Percentiles rank a stretch among this genome's conserved stretches.
Conservation (phyloP, 345 rosid species). For the Fremontodendron californicum region DNA sequence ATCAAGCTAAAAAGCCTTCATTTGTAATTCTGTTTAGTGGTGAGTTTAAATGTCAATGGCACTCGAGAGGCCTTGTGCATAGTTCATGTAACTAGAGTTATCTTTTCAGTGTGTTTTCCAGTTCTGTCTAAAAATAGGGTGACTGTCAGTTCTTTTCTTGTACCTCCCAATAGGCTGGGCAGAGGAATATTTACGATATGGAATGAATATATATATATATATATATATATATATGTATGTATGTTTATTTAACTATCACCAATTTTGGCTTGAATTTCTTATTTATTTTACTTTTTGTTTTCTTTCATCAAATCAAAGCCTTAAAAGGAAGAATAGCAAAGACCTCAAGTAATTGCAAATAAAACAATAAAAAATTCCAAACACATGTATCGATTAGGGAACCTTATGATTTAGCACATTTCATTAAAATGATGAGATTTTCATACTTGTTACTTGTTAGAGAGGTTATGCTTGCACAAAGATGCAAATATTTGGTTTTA, state of each 20-base stretch:
- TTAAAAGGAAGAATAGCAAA: not conserved
- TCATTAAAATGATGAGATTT: not conserved
- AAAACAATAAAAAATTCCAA: not conserved
- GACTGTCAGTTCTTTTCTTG: constrained; percentile 5
- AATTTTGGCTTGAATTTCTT: not conserved
- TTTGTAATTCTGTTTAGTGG: constrained; percentile 11
- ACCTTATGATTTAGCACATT: not conserved
- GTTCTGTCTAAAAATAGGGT: no score
- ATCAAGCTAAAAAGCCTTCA: constrained; percentile 26
- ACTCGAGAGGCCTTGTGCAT: constrained; percentile 46
- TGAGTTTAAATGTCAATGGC: constrained; percentile 24
- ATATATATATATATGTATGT: no score
- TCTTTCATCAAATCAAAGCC: not conserved
- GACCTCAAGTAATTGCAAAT: not conserved
- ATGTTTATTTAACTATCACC: not conserved
- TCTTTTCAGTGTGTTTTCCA: constrained; percentile 15
- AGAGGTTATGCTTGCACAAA: not conserved
- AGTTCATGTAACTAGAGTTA: constrained; percentile 17
- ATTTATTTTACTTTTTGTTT: not conserved
- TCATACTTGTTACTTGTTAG: not conserved
- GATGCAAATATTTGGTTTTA: not conserved
- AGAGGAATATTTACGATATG: constrained; percentile 12
- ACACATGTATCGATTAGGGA: not conserved
- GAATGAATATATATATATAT: no score
- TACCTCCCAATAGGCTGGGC: constrained; percentile 1